Conservation (phyloP, 1,284 basidiomycete species). For the Wallemia hederae region DNA sequence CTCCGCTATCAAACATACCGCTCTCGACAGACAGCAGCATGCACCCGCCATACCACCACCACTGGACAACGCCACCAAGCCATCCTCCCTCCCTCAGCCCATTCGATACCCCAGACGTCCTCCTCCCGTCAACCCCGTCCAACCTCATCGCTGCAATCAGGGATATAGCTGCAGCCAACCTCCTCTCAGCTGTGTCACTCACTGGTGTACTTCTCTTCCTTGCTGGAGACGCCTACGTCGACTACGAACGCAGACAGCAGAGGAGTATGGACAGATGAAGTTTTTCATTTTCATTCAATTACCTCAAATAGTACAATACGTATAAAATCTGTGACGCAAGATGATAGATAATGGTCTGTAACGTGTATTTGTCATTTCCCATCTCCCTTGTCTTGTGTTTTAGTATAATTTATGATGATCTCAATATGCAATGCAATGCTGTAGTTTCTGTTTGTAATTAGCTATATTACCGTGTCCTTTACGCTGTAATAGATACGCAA, state of each 20-base stretch:
- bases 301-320: no score
- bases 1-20: not conserved
- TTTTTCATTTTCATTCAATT: no score
- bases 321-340: not conserved
- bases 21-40: not conserved
- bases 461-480: no score
- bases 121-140: not conserved
- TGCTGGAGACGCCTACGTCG: not conserved
- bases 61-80: not conserved
- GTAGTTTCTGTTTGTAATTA: no score
- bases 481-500: no score
- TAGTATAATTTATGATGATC: no score
- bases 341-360: not conserved
- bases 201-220: not conserved
- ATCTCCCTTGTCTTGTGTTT: no score
- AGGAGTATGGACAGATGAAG: not conserved
- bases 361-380: no score
- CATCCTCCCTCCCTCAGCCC: not conserved
- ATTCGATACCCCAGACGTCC: not conserved
- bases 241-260: not conserved
- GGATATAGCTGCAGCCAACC: not conserved
- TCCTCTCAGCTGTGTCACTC: not conserved
- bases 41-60: not conserved
- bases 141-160: not conserved
- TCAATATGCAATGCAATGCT: no score